These are phyloP conservation scores for Gypsophila paniculata DNA, from an alignment of 179 eudicot species.

Conservation along the genomic window DNA sequence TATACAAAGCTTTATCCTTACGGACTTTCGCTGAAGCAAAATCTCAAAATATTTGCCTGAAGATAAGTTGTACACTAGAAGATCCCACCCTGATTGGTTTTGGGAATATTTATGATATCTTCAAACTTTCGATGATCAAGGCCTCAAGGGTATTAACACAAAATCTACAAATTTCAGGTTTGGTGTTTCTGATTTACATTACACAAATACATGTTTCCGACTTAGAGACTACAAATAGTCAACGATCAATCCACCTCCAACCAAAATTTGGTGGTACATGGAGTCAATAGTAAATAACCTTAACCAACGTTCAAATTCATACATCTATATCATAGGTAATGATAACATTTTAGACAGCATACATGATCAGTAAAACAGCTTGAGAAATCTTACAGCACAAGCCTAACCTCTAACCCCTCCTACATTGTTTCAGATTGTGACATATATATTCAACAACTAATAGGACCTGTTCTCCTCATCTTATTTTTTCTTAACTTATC, in stretches of 20 bases:
- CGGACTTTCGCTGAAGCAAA: not conserved
- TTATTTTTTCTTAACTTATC: too few relatives aligned
- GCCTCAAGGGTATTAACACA: not conserved
- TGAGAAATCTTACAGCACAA: constrained; percentile 7
- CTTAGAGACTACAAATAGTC: not conserved
- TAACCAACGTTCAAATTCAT: not conserved
- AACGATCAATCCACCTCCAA: not conserved
- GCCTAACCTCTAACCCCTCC: not conserved
- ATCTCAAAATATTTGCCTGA: not conserved
- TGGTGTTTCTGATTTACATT: not conserved
- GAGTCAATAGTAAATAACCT: not conserved
- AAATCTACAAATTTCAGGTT: not conserved
- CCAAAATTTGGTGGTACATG: not conserved
- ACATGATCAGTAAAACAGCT: not conserved
- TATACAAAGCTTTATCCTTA: not conserved
- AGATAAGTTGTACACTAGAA: not conserved
- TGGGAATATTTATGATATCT: not conserved
- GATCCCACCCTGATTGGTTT: not conserved
- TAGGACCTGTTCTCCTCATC: too few relatives aligned
- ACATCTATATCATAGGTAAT: not conserved
- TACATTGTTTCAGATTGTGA: constrained; percentile 1
- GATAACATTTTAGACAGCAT: not conserved
- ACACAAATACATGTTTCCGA: constrained; percentile 7
- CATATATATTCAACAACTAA: not conserved
- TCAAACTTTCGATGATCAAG: not conserved